Evolutionary conservation across 306 rosid species (phyloP).

Genomic region (Abrus precatorius): DNA sequence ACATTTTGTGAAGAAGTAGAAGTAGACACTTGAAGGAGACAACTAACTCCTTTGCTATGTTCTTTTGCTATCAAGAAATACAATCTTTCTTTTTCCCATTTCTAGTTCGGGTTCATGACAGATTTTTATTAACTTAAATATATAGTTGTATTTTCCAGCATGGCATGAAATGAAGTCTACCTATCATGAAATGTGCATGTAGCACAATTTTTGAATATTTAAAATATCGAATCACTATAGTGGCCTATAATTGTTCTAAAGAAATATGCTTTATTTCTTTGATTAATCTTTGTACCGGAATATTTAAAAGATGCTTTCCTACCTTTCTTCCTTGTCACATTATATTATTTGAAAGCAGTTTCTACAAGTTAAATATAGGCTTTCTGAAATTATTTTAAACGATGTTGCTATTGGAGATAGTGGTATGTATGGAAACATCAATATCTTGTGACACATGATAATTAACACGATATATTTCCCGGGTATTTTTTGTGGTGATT

Average conservation of each 20-base stretch:
- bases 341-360: not conserved
- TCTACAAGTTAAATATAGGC: not conserved
- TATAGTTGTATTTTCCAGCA: no score
- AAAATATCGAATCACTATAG: not conserved
- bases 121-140: no score
- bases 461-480: constrained; percentile 14
- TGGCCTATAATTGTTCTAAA: not conserved
- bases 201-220: not conserved
- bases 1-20: no score
- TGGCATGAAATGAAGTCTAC: no score
- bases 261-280: constrained; percentile 2
- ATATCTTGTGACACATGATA: constrained; percentile 4
- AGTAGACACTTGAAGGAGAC: no score
- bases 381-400: not conserved
- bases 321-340: constrained; percentile 1
- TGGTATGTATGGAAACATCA: not conserved
- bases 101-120: no score
- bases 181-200: not conserved
- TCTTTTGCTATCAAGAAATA: no score
- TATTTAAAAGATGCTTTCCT: not conserved
- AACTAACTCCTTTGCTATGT: no score
- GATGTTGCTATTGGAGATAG: not conserved
- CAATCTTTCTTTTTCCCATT: no score
- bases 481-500: constrained; percentile 72
- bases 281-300: not conserved